A percentile compares a stretch with the other conserved stretches of the same genome.
phyloP scores from a whole-genome alignment of 768 basidiomycete species.

The Lanmaoa pseudosensibilis region DNA sequence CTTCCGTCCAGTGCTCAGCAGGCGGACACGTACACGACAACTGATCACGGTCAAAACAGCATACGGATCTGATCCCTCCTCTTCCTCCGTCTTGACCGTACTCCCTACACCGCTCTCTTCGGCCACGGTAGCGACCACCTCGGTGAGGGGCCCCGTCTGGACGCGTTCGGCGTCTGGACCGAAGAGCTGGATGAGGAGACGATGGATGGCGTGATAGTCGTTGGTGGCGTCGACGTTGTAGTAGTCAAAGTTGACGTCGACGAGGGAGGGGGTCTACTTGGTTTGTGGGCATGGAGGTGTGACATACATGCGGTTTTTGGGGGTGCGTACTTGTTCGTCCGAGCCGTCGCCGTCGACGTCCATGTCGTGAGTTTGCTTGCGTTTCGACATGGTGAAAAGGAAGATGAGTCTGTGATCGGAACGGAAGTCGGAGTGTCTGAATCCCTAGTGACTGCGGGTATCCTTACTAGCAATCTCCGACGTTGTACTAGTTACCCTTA shows the following conservation, averaged over 20 bases:
- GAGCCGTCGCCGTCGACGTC: constrained; percentile 39
- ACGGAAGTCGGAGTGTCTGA: neutral
- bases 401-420: neutral
- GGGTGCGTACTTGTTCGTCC: constrained; percentile 41
- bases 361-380: constrained; percentile 43
- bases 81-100: constrained; percentile 83
- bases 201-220: constrained; percentile 86
- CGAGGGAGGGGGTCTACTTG: constrained; percentile 17
- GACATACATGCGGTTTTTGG: no score
- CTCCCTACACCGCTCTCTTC: constrained; percentile 77
- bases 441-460: no score
- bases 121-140: constrained; percentile 74
- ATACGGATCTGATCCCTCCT: constrained; percentile 64
- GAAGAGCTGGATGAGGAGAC: constrained; percentile 69
- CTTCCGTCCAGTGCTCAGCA: neutral
- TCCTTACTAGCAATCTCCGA: no score
- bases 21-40: constrained; percentile 49
- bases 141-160: constrained; percentile 70
- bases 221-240: constrained; percentile 79
- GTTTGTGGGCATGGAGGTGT: neutral
- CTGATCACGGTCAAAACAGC: constrained; percentile 85
- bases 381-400: constrained; percentile 46
- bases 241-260: constrained; percentile 71
- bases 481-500: no score
- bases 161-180: constrained; percentile 70